Conservation (phyloP, 345 rosid species). For the Bretschneidera sinensis region DNA sequence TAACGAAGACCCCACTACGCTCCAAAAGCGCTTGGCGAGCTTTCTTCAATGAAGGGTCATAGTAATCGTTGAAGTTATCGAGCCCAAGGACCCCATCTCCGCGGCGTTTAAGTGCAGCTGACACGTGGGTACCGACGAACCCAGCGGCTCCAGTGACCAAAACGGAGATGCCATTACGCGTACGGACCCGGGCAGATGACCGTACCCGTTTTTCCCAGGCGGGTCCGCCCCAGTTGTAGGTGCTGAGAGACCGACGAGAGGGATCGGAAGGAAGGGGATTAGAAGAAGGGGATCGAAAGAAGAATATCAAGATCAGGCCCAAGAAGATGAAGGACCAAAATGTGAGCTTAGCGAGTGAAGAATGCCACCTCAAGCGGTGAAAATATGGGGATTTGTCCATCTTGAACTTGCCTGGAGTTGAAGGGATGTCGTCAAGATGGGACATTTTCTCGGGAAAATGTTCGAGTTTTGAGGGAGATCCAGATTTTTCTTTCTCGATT, state of each 20-base stretch:
- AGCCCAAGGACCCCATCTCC: slow-evolving; percentile 88
- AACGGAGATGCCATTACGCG: slow-evolving; percentile 62
- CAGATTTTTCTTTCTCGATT: background rate
- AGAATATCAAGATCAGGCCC: slow-evolving; percentile 68
- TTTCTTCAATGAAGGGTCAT: slow-evolving; percentile 76
- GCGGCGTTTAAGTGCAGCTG: slow-evolving; percentile 70
- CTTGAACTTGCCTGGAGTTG: slow-evolving; percentile 95
- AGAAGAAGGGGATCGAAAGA: slow-evolving; percentile 75
- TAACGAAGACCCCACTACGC: slow-evolving; percentile 65
- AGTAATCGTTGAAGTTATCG: slow-evolving; percentile 87
- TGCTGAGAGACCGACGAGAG: slow-evolving; percentile 79
- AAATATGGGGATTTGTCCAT: slow-evolving; percentile 76
- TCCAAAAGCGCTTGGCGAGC: slow-evolving; percentile 87
- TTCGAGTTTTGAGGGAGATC: background rate
- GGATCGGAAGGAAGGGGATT: slow-evolving; percentile 55
- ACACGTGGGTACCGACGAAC: slow-evolving; percentile 90
- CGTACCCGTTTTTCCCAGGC: slow-evolving; percentile 69
- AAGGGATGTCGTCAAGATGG: slow-evolving; percentile 71
- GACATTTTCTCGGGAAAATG: slow-evolving; percentile 17
- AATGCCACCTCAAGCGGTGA: slow-evolving; percentile 60
- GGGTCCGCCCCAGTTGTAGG: slow-evolving; percentile 70
- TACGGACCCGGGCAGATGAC: slow-evolving; percentile 62
- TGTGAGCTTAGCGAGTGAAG: slow-evolving; percentile 69
- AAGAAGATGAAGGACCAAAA: slow-evolving; percentile 80
- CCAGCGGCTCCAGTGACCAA: slow-evolving; percentile 93